Base-by-base conservation (phyloP, 305 asterid species). In the Monarda citriodora region DNA sequence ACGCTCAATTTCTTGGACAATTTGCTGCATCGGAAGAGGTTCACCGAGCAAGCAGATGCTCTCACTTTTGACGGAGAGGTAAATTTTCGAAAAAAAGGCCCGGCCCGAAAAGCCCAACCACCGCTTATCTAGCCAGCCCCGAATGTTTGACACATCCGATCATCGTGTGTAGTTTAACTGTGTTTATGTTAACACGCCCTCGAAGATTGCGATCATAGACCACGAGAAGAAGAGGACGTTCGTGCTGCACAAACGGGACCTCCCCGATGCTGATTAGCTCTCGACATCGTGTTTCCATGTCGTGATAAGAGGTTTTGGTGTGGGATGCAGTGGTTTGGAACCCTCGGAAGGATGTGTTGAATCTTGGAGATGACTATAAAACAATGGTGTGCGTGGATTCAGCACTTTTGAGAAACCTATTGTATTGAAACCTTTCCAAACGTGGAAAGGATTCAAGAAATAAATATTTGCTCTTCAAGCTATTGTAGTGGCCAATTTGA, bases 21-120 rank as follows among this genome's bases (percentile, higher is more conserved):
- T 61, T 55, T 74, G 71, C 17, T 54, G 72, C 74, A 72, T 5
- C 64, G 69, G 48, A 74, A 72, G 75, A 77, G 91, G 75, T 81
- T 73, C 51, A 86, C 91, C 0, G 89, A 86, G 75, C 95, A 86
- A 71, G 95, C 86, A 12, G 95, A 86, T 73, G 86, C 95, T 58
- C 79, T 86, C 23, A 83, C 91, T 52, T 86, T 86, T 46, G 91
- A 86, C 56, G 66, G 76, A 36, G 85, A 86, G 91, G 95, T 86
- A 26, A 26, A 26, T 5, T 26, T 26, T 26, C 3, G 5, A 26
- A 26, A 26, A 26, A 16, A 6, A 6, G 45, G 16, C 45, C 46
- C 18, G 47, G 47, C 47, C 47, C 18, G 7, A 21, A 48, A 48
- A 8, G 38, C 38, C 38, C 0, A 4, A 34, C 38, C 2, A 4